phyloP scores from a whole-genome alignment of 495 filamentous ascomycete genomes.

The Aspergillus incahuasiensis region DNA sequence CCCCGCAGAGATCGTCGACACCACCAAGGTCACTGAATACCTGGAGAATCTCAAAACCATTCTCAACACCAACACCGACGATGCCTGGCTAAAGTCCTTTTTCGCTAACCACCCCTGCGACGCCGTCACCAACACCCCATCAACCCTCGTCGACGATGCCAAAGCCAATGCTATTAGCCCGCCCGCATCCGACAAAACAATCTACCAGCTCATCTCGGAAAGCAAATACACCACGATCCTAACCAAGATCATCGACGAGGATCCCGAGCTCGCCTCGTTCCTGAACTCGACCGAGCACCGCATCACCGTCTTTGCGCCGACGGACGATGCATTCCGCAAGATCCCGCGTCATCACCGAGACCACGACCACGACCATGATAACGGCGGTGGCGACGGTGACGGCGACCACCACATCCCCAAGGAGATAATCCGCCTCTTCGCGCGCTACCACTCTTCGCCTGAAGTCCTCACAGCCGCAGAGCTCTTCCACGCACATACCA shows the following conservation, averaged over 20 bases:
- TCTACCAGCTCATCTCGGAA: conserved; percentile 70
- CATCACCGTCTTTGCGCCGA: conserved; percentile 76
- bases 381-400: background rate
- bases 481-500: conserved; percentile 58
- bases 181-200: conserved; percentile 55
- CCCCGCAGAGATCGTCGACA: background rate
- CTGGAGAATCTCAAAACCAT: background rate
- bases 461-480: conserved; percentile 56
- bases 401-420: conserved; percentile 45
- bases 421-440: conserved; percentile 58
- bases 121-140: conserved; percentile 6
- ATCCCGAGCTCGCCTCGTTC: conserved; percentile 60
- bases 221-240: conserved; percentile 74
- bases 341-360: conserved; percentile 37
- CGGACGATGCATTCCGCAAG: conserved; percentile 67
- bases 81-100: conserved; percentile 6
- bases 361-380: background rate
- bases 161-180: conserved; percentile 3
- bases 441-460: conserved; percentile 67
- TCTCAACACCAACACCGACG: background rate
- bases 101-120: conserved; percentile 4
- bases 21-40: background rate
- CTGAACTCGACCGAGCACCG: conserved; percentile 68
- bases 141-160: background rate
- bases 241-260: conserved; percentile 64